Evolutionary conservation across 1,284 basidiomycete species (phyloP).

Genomic region (Lentinula novae-zelandiae): DNA sequence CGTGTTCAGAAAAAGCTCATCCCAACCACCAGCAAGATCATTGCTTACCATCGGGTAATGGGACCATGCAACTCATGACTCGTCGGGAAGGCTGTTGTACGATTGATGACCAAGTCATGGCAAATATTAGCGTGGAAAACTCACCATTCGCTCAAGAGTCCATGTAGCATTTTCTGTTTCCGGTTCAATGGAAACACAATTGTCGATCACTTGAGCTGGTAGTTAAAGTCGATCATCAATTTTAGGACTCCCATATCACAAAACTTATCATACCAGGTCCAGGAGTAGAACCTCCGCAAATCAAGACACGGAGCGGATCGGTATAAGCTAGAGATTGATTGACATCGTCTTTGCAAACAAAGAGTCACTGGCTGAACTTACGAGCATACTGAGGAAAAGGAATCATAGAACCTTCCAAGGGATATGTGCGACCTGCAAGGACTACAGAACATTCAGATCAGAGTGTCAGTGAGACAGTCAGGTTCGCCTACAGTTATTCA

Average conservation of each 20-base stretch:
- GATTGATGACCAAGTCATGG: background rate
- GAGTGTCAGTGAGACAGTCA: background rate
- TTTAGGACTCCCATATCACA: background rate
- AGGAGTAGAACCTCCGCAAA: slow-evolving; percentile 73
- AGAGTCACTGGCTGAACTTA: background rate
- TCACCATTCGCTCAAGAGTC: slow-evolving; percentile 71
- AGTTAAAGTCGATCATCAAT: background rate
- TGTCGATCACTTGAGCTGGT: slow-evolving; percentile 49
- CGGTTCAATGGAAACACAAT: slow-evolving; percentile 64
- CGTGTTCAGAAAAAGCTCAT: background rate
- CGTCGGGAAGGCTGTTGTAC: slow-evolving; percentile 60
- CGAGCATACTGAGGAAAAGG: slow-evolving; percentile 63
- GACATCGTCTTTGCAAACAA: background rate
- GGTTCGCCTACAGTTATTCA: slow-evolving; percentile 53
- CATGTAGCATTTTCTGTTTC: slow-evolving; percentile 57
- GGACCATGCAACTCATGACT: slow-evolving; percentile 72
- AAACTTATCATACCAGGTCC: slow-evolving; percentile 33
- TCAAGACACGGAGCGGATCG: slow-evolving; percentile 60
- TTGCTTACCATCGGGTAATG: slow-evolving; percentile 56
- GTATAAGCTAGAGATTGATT: slow-evolving; percentile 46
- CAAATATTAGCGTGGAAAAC: slow-evolving; percentile 15
- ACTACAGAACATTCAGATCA: slow-evolving; percentile 29
- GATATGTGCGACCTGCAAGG: slow-evolving; percentile 71
- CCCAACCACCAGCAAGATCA: background rate
- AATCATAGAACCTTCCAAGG: slow-evolving; percentile 67